phyloP scores from a whole-genome alignment of 768 basidiomycete genomes.

The Phylloporus arenicola region DNA sequence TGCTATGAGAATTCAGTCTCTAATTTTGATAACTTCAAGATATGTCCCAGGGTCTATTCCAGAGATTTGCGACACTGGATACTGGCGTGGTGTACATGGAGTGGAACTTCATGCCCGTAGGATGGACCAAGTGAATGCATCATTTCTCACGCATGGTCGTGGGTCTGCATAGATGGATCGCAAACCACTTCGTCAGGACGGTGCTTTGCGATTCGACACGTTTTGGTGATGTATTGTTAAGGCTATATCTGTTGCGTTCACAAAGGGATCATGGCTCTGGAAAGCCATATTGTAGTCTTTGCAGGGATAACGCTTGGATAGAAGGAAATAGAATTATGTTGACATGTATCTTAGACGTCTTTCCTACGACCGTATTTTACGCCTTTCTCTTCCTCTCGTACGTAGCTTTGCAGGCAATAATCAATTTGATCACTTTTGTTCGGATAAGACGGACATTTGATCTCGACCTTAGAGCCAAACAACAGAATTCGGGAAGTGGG shows the following conservation, averaged over 20 bases:
- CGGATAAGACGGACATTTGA: too few species aligned
- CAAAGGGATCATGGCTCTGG: conserved; percentile 13
- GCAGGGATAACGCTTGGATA: conserved; percentile 3
- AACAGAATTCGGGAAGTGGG: too few species aligned
- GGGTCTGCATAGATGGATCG: conserved; percentile 9
- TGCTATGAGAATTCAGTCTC: background rate
- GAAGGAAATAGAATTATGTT: conserved; percentile 15
- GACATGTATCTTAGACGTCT: conserved; percentile 19
- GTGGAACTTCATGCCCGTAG: conserved; percentile 56
- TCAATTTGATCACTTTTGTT: background rate
- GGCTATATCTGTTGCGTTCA: conserved; percentile 10
- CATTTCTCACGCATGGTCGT: background rate
- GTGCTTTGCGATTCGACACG: conserved; percentile 9
- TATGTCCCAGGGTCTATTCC: conserved; percentile 60
- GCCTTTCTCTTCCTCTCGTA: background rate
- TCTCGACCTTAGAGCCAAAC: too few species aligned
- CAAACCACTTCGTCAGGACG: conserved; percentile 15
- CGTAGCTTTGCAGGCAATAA: background rate
- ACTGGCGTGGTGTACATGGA: conserved; percentile 48
- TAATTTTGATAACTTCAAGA: conserved; percentile 39
- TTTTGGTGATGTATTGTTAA: conserved; percentile 22
- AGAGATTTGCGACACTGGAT: conserved; percentile 39
- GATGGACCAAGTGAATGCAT: conserved; percentile 35
- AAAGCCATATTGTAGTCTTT: conserved; percentile 16
- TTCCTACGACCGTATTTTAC: conserved; percentile 3